Conservation (phyloP, 345 rosid genomes). For the Noccaea caerulescens region DNA sequence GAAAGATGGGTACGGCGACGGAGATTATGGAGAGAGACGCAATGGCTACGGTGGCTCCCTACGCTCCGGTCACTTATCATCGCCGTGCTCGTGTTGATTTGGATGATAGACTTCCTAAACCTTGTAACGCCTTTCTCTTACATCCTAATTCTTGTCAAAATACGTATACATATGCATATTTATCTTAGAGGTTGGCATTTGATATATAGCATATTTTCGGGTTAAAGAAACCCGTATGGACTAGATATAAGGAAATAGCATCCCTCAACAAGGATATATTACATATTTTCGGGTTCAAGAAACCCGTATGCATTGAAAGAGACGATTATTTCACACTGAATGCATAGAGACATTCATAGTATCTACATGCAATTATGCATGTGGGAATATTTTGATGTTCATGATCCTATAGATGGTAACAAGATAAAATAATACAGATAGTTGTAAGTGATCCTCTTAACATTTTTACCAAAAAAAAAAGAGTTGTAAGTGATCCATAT, state of each 20-base stretch:
- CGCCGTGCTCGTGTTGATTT: constrained; percentile 67
- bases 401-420: constrained; percentile 1
- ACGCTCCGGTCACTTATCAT: constrained; percentile 71
- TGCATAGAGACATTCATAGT: not conserved
- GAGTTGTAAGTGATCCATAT: not conserved
- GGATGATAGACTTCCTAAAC: constrained; percentile 75
- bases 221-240: not conserved
- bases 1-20: constrained; percentile 32
- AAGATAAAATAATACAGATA: not conserved
- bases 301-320: not conserved
- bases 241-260: not conserved
- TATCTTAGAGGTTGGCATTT: not conserved
- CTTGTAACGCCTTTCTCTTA: constrained; percentile 52
- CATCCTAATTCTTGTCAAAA: not conserved
- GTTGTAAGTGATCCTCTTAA: not conserved
- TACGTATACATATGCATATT: not conserved
- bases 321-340: not conserved
- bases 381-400: not conserved
- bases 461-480: too few species aligned
- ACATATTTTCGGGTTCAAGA: not conserved
- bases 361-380: not conserved
- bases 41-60: constrained; percentile 71
- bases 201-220: not conserved
- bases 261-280: not conserved
- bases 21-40: constrained; percentile 54